A percentile compares a stretch with the other conserved stretches of the same genome.
These are phyloP conservation scores for Berkeleyomyces basicola DNA, from an alignment of 2,329 filamentous ascomycete species.

Conservation along the genomic window DNA sequence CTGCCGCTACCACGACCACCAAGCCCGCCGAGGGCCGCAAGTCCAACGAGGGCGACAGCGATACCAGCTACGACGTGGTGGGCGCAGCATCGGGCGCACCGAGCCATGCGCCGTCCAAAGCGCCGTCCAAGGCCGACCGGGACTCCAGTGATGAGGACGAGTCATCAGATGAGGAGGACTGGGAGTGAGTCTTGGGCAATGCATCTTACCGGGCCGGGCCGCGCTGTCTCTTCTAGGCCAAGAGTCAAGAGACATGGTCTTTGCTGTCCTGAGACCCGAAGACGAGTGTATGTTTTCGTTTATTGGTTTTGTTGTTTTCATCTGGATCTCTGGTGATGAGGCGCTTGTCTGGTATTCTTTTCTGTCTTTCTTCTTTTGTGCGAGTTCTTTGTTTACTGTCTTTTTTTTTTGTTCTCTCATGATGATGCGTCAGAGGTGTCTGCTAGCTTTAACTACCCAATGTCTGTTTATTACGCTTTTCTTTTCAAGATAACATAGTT, in stretches of 20 bases:
- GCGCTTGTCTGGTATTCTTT: constrained; percentile 3
- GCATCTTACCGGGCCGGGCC: not conserved
- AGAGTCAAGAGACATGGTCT: not conserved
- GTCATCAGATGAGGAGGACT: constrained; percentile 48
- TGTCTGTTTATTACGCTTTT: not conserved
- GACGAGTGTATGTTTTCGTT: constrained; percentile 11
- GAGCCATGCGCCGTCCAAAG: constrained; percentile 52
- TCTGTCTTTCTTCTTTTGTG: not conserved
- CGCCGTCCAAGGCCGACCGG: constrained; percentile 32
- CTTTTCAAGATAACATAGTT: constrained; percentile 4
- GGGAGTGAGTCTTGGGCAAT: constrained; percentile 37
- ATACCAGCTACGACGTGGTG: constrained; percentile 91
- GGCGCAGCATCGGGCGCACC: constrained; percentile 57
- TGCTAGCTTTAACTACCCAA: not conserved
- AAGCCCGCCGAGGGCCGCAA: constrained; percentile 43
- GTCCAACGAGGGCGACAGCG: constrained; percentile 82
- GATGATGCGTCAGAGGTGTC: not conserved
- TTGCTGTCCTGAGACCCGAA: constrained; percentile 1
- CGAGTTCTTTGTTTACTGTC: not conserved
- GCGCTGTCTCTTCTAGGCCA: not conserved
- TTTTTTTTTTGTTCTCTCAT: not conserved
- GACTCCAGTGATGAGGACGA: constrained; percentile 37
- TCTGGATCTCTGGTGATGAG: constrained; percentile 3
- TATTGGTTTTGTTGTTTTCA: not conserved
- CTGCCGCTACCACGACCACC: constrained; percentile 29